Conservation (phyloP, 140 eudicot species). For the Flaveria floridana region DNA sequence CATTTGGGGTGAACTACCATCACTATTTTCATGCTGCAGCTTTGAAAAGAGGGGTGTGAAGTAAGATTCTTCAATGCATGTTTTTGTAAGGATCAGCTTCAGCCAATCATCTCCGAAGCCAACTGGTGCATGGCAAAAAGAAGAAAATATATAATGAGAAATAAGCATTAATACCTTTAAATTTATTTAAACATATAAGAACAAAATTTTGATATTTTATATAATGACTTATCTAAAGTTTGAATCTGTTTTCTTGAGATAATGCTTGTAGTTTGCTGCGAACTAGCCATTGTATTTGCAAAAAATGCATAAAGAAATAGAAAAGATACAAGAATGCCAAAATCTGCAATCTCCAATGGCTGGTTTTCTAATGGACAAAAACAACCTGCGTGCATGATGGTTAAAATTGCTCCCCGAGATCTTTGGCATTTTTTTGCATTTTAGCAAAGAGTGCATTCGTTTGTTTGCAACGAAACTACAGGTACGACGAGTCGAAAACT, state of each 20-base stretch:
- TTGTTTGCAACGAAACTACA: not conserved
- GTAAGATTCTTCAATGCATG: slow-evolving; percentile 57
- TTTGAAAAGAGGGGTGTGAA: slow-evolving; percentile 48
- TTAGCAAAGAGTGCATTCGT: not conserved
- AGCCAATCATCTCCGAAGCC: slow-evolving; percentile 70
- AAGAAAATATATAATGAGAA: not conserved
- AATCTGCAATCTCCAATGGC: not conserved
- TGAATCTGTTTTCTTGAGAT: too few species aligned
- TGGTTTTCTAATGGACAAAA: not conserved
- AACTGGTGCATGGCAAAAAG: slow-evolving; percentile 35
- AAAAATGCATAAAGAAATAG: too few species aligned
- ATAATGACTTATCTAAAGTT: too few species aligned
- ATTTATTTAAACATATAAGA: not conserved
- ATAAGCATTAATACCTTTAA: not conserved
- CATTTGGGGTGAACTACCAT: not conserved
- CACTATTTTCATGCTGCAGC: slow-evolving; percentile 21
- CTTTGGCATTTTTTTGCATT: not conserved
- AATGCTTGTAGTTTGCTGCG: too few species aligned
- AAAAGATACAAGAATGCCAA: not conserved
- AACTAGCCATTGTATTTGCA: too few species aligned
- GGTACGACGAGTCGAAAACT: not conserved
- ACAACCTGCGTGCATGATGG: not conserved
- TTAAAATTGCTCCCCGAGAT: not conserved
- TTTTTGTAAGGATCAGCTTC: slow-evolving; percentile 58
- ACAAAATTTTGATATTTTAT: too few species aligned